Percentiles rank a stretch among this genome's conserved stretches.
phyloP scores from a whole-genome alignment of 305 asterid genomes.

The Salvia sclarea region DNA sequence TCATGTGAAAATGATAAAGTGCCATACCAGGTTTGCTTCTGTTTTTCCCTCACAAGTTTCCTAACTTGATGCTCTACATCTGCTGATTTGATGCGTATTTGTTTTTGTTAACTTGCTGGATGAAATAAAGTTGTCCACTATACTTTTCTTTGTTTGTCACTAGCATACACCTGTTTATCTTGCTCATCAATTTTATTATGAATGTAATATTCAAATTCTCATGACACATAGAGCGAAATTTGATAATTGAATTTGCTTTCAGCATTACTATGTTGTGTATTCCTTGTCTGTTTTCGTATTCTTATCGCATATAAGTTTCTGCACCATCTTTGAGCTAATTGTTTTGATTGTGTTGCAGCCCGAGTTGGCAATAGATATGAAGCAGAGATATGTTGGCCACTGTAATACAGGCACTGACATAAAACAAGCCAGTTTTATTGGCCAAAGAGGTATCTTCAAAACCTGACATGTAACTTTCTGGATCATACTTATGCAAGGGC shows the following conservation, averaged over 20 bases:
- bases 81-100: background rate
- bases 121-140: background rate
- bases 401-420: constrained; percentile 94
- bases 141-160: constrained; percentile 5
- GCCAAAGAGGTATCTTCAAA: constrained; percentile 71
- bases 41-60: constrained; percentile 10
- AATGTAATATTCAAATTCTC: background rate
- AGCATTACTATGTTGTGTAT: background rate
- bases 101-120: background rate
- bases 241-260: constrained; percentile 3
- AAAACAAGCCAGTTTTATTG: constrained; percentile 96
- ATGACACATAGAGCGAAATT: background rate
- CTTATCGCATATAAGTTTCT: constrained; percentile 13
- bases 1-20: constrained; percentile 57
- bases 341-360: constrained; percentile 56
- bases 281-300: background rate
- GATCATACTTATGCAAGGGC: constrained; percentile 21
- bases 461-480: constrained; percentile 13
- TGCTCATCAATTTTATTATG: background rate
- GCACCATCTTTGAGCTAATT: constrained; percentile 9
- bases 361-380: constrained; percentile 86
- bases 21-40: constrained; percentile 61
- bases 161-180: constrained; percentile 2
- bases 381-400: constrained; percentile 89
- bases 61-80: constrained; percentile 1